Conservation (phyloP, 176 grass and related monocot species). For the Rhynchospora breviuscula region DNA sequence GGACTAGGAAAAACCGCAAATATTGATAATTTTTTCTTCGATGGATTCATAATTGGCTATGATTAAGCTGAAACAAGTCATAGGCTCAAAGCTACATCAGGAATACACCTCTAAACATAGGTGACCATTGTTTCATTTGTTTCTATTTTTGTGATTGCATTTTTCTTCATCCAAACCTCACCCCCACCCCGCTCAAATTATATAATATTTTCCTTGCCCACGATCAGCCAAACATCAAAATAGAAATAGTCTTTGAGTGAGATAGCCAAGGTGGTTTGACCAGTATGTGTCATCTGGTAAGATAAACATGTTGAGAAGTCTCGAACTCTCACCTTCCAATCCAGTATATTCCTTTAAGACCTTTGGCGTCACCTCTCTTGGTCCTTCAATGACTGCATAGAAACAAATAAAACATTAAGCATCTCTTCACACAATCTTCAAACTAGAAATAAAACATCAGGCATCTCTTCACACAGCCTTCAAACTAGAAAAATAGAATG, state of each 20-base stretch:
- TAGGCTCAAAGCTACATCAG: too few species aligned
- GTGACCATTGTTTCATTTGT: too few species aligned
- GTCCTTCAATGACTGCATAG: conserved; percentile 70
- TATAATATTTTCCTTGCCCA: too few species aligned
- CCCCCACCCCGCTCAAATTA: too few species aligned
- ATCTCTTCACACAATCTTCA: background rate
- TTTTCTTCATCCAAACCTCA: too few species aligned
- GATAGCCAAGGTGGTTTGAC: background rate
- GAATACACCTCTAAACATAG: too few species aligned
- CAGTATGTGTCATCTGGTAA: background rate
- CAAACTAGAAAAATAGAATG: background rate
- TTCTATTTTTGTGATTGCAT: background rate
- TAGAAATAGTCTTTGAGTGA: too few species aligned
- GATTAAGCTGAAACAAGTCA: background rate
- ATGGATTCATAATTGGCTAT: background rate
- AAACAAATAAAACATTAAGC: conserved; percentile 7
- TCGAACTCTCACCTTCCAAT: conserved; percentile 59
- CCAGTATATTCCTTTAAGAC: conserved; percentile 77
- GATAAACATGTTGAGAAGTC: background rate
- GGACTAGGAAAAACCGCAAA: background rate
- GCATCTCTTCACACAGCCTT: background rate
- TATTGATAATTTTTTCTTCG: background rate
- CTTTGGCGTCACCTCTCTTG: conserved; percentile 76
- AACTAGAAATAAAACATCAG: background rate
- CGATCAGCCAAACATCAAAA: too few species aligned